These are phyloP conservation scores for Pestalotiopsis sp. DNA, from an alignment of 2,329 filamentous ascomycete genomes.

Conservation along the genomic window DNA sequence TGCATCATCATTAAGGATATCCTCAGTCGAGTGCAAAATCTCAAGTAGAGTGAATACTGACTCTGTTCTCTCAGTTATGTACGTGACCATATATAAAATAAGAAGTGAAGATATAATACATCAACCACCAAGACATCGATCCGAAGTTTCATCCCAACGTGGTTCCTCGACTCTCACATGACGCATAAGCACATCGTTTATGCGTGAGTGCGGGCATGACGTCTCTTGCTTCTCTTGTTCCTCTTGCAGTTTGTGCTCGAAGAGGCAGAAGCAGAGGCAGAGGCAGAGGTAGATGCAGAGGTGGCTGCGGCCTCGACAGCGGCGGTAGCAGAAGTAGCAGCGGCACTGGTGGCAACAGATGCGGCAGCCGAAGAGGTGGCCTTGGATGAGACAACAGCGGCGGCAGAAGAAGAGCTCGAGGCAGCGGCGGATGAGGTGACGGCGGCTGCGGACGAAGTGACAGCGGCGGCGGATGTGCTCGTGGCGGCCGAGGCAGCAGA, in stretches of 20 bases:
- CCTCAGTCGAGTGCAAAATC: background rate
- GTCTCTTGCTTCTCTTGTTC: background rate
- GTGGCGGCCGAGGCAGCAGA: background rate
- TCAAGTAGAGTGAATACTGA: background rate
- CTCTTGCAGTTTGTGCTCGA: background rate
- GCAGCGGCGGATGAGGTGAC: background rate
- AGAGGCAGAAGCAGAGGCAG: background rate
- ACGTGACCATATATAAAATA: background rate
- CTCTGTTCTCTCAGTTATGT: background rate
- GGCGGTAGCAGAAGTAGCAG: background rate
- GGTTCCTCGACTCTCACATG: too few relatives aligned
- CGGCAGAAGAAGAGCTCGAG: background rate
- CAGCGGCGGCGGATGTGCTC: background rate
- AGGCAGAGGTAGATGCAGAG: background rate
- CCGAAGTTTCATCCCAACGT: too few relatives aligned
- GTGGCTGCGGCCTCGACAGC: background rate
- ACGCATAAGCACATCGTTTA: background rate
- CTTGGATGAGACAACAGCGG: background rate
- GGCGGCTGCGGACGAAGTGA: conserved; percentile 1
- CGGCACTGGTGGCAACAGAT: background rate
- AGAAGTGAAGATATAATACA: background rate
- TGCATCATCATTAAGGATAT: background rate
- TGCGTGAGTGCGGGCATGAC: background rate
- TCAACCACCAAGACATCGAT: background rate
- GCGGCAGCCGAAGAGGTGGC: background rate